Evolutionary conservation across 352 stramenopile genomes (phyloP).

Genomic region (Phytophthora citrophthora): DNA sequence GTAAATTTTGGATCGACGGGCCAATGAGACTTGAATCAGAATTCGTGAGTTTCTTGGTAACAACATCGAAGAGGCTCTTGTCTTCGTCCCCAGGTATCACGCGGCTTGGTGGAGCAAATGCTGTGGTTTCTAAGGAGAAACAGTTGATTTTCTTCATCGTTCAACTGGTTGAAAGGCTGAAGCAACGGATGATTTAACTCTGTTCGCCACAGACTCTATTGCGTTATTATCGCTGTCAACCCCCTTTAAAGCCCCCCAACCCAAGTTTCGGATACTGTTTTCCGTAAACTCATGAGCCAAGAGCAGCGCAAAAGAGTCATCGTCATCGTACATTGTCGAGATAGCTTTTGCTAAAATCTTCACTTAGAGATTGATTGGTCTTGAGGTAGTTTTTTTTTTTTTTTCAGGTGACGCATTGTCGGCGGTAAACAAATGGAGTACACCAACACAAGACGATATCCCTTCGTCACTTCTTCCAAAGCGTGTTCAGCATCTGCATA

Average conservation of each 20-base stretch:
- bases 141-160: too few species aligned
- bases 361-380: background rate
- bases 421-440: slow-evolving; percentile 30
- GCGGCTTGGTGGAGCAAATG: too few species aligned
- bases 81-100: too few species aligned
- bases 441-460: slow-evolving; percentile 23
- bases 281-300: background rate
- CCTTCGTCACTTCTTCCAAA: slow-evolving; percentile 17
- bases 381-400: background rate
- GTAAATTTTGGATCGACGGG: too few species aligned
- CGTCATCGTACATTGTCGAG: background rate
- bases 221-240: background rate
- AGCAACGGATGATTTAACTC: too few species aligned
- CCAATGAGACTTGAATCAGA: too few species aligned
- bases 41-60: too few species aligned
- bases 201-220: too few species aligned
- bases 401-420: too few species aligned
- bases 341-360: background rate
- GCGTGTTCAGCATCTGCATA: slow-evolving; percentile 31
- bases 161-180: too few species aligned
- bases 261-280: background rate
- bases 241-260: background rate
- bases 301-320: background rate
- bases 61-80: too few species aligned
- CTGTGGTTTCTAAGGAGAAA: too few species aligned